phyloP scores from a whole-genome alignment of 768 basidiomycete genomes.

The Mycena indigotica region DNA sequence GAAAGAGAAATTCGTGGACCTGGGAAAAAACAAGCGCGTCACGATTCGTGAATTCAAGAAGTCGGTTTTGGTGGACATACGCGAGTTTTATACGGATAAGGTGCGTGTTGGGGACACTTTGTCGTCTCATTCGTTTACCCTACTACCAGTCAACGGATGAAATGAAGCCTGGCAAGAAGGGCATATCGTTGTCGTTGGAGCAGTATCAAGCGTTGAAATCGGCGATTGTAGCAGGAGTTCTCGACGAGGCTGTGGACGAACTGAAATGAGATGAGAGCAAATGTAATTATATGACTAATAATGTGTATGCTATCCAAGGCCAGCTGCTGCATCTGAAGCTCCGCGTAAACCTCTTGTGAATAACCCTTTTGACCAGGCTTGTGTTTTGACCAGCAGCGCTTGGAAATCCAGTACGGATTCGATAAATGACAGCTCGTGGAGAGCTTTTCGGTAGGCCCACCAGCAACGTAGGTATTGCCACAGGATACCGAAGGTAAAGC shows the following conservation, averaged over 20 bases:
- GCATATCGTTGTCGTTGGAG: constrained; percentile 65
- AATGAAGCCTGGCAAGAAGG: constrained; percentile 80
- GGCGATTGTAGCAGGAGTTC: background rate
- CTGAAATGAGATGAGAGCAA: constrained; percentile 26
- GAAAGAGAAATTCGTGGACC: constrained; percentile 60
- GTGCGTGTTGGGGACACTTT: too few relatives aligned
- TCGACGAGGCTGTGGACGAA: background rate
- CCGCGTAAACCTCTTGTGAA: constrained; percentile 60
- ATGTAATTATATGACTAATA: background rate
- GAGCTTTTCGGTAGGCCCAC: constrained; percentile 67
- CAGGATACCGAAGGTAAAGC: constrained; percentile 51
- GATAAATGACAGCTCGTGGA: constrained; percentile 50
- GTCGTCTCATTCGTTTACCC: background rate
- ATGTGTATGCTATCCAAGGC: constrained; percentile 51
- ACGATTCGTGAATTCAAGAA: constrained; percentile 58
- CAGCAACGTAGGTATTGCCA: constrained; percentile 58
- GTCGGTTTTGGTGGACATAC: constrained; percentile 63
- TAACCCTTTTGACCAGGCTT: constrained; percentile 70
- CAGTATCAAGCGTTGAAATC: constrained; percentile 45
- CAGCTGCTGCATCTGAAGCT: constrained; percentile 72
- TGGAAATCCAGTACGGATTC: constrained; percentile 68
- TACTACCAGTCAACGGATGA: constrained; percentile 35
- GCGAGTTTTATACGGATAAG: constrained; percentile 62
- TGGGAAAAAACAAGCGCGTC: constrained; percentile 74
- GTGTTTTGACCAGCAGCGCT: constrained; percentile 54